These are phyloP conservation scores for Gossypium armourianum DNA, from an alignment of 441 rosid genomes.

Conservation along the genomic window DNA sequence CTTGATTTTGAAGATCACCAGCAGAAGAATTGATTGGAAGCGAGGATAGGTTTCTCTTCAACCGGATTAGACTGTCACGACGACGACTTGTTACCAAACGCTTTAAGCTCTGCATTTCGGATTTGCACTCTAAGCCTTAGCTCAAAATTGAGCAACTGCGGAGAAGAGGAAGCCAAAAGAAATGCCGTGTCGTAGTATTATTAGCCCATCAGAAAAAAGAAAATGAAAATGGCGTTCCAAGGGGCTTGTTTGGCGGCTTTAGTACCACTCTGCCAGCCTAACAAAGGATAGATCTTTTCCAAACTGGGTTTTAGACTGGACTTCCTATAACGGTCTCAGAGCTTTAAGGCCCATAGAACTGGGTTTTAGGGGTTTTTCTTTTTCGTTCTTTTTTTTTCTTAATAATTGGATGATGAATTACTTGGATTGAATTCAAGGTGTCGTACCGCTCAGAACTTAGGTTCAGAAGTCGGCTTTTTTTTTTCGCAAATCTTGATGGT, in stretches of 20 bases:
- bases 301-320: conserved; percentile 19
- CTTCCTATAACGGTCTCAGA: background rate
- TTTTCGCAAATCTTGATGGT: background rate
- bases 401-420: too few species aligned
- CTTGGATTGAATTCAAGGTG: too few species aligned
- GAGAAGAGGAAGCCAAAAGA: conserved; percentile 11
- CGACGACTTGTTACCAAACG: conserved; percentile 24
- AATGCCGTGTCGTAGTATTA: background rate
- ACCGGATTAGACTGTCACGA: conserved; percentile 14
- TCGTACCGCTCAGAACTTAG: too few species aligned
- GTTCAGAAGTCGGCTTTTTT: too few species aligned
- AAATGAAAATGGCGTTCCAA: conserved; percentile 11
- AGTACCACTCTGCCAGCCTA: background rate
- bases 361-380: background rate
- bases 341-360: background rate
- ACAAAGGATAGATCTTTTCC: conserved; percentile 13
- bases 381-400: too few species aligned
- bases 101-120: conserved; percentile 30
- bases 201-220: background rate
- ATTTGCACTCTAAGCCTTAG: conserved; percentile 13
- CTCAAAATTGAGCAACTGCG: conserved; percentile 16
- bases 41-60: conserved; percentile 31
- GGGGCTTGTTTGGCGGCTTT: background rate
- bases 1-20: conserved; percentile 47
- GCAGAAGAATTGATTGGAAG: conserved; percentile 23